Percentiles rank a stretch among this genome's conserved stretches.
Conservation (phyloP, 805 yeast genomes). For the Myxozyma monticola region DNA sequence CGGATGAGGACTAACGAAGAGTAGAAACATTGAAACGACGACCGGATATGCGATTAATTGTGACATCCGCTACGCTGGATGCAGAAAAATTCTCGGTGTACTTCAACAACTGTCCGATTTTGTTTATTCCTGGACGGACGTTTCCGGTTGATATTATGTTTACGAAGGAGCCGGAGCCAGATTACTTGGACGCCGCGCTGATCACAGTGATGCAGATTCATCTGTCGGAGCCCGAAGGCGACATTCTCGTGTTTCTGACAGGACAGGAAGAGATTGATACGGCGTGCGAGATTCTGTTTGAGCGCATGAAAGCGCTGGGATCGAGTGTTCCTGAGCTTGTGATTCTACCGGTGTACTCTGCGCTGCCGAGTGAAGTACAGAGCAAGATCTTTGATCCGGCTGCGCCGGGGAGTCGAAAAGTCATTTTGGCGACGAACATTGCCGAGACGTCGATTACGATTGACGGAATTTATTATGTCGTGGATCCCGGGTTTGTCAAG, state of each 20-base stretch:
- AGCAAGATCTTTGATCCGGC: slow-evolving; percentile 82
- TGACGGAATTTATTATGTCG: slow-evolving; percentile 91
- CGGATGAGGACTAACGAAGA: background rate
- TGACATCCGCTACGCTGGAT: slow-evolving; percentile 94
- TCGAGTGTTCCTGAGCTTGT: slow-evolving; percentile 58
- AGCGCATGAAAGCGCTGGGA: slow-evolving; percentile 67
- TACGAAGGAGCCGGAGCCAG: slow-evolving; percentile 84
- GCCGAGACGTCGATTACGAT: slow-evolving; percentile 97
- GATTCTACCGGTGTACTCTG: slow-evolving; percentile 87
- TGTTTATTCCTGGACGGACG: slow-evolving; percentile 89
- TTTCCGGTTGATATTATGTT: slow-evolving; percentile 86
- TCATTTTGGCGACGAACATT: slow-evolving; percentile 91
- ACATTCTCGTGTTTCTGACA: slow-evolving; percentile 84
- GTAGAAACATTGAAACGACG: slow-evolving; percentile 55
- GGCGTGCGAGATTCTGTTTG: slow-evolving; percentile 69
- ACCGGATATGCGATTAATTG: slow-evolving; percentile 69
- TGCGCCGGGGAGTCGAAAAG: slow-evolving; percentile 74
- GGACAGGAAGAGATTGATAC: slow-evolving; percentile 96
- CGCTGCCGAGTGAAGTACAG: slow-evolving; percentile 83
- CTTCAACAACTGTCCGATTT: slow-evolving; percentile 80
- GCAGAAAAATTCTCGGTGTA: slow-evolving; percentile 82
- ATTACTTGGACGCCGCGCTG: slow-evolving; percentile 85
- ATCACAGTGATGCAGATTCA: slow-evolving; percentile 88
- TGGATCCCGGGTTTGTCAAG: slow-evolving; percentile 94
- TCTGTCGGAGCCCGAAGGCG: slow-evolving; percentile 67